Evolutionary conservation across 179 eudicot species (phyloP), one percentile per base, ranked within the genome.

Genomic region (Actinidia arguta): DNA sequence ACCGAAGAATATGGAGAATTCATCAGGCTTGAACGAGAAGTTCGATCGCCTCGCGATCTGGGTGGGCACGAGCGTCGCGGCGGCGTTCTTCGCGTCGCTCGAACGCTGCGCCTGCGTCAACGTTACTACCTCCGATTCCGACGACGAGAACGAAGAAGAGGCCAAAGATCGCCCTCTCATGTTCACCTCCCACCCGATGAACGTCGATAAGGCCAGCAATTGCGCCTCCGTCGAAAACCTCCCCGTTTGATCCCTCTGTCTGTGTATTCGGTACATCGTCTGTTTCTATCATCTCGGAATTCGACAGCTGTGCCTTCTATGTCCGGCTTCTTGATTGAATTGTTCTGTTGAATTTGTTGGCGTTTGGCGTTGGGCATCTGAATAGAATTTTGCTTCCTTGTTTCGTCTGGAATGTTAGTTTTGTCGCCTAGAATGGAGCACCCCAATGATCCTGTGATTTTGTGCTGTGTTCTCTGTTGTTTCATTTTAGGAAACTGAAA

Each of bases 71-170:
- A 73, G 85, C 81, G 89, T 89, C 7, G 89, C 88, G 10, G 59
- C 88, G n/a, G 94, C 94, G 46, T 93, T 93, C 85, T 93, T 93
- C 84, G 90, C 93, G 11, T 93, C 97, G 9, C 88, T 93, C 17
- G 93, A 93, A 59, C 92, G 94, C 4, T 93, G 89, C 83, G 87
- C 93, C 13, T 93, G 97, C 85, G 91, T 93, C 74, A 89, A 92
- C 77, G 87, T 93, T 80, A 73, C 56, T 82, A 90, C 93, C 83
- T 73, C 85, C 86, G 92, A 93, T 74, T 73, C 85, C 81, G 94
- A 92, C 64, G 94, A 90, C 46, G 91, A 88, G 18, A 83, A 81
- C 48, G 85, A 85, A 7, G 90, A 83, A 71, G 91, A 88, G 82
- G 85, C 92, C 39, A 87, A 83, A 44, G 90, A 88, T 83, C 88